A percentile compares a stretch with the other conserved stretches of the same genome.
Evolutionary conservation across 192 early-diverging fungal genomes (phyloP).

Genomic region (Coemansia sp.): DNA sequence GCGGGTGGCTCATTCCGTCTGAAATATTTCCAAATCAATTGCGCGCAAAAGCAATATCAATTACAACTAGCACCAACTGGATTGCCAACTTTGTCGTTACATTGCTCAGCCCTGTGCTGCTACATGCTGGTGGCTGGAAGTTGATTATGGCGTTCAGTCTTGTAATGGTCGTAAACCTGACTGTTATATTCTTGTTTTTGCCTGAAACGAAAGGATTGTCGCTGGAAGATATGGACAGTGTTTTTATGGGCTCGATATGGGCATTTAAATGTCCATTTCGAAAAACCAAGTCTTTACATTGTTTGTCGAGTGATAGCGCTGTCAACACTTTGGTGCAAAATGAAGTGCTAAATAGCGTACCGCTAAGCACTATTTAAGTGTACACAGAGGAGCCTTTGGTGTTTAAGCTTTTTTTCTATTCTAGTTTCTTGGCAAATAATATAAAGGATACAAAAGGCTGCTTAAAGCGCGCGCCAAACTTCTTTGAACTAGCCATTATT

Average conservation of each 20-base stretch:
- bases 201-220: constrained; percentile 82
- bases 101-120: constrained; percentile 60
- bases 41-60: constrained; percentile 62
- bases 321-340: not conserved
- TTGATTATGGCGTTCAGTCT: constrained; percentile 68
- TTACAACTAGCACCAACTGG: constrained; percentile 76
- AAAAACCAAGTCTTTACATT: not conserved
- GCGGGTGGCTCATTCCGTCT: constrained; percentile 71
- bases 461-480: not conserved
- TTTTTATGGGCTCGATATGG: constrained; percentile 58
- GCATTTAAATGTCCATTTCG: constrained; percentile 12
- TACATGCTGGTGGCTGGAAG: constrained; percentile 60
- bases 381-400: no score
- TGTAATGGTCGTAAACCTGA: constrained; percentile 59
- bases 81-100: constrained; percentile 59
- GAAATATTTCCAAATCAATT: constrained; percentile 76
- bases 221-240: constrained; percentile 80
- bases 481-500: not conserved
- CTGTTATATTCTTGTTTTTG: constrained; percentile 67
- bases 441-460: not conserved
- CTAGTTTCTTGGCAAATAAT: constrained; percentile 31
- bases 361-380: not conserved
- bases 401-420: no score
- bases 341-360: not conserved
- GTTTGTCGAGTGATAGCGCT: not conserved